phyloP scores from a whole-genome alignment of 371 early-diverging fungal species.

The Actinomucor elegans region DNA sequence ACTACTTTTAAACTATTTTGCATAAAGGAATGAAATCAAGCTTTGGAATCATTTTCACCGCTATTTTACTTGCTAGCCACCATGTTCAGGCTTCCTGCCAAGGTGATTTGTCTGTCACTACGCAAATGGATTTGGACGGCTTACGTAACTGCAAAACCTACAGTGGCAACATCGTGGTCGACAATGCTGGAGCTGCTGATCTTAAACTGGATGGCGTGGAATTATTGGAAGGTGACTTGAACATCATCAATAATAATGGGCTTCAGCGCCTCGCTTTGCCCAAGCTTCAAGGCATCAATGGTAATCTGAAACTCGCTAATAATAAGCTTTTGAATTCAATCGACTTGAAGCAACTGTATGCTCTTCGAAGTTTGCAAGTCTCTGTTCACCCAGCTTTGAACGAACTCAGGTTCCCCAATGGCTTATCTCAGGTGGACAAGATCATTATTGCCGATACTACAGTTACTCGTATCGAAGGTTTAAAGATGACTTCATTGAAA shows the following conservation, averaged over 20 bases:
- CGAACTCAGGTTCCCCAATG: slow-evolving; percentile 37
- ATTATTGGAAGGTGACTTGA: slow-evolving; percentile 41
- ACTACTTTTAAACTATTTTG: no score
- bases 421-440: slow-evolving; percentile 33
- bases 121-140: slow-evolving; percentile 44
- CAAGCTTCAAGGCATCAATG: slow-evolving; percentile 42
- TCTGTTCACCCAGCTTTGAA: slow-evolving; percentile 43
- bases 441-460: slow-evolving; percentile 46
- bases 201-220: slow-evolving; percentile 35
- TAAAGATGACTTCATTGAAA: slow-evolving; percentile 25
- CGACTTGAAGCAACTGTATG: slow-evolving; percentile 32
- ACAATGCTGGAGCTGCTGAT: slow-evolving; percentile 16
- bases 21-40: slow-evolving; percentile 3
- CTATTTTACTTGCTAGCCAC: slow-evolving; percentile 2
- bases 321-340: slow-evolving; percentile 40
- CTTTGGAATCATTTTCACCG: slow-evolving; percentile 10
- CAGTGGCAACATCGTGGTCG: slow-evolving; percentile 41
- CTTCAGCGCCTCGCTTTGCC: slow-evolving; percentile 36
- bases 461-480: slow-evolving; percentile 41
- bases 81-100: slow-evolving; percentile 19
- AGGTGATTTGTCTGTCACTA: slow-evolving; percentile 26
- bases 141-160: slow-evolving; percentile 41
- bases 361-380: slow-evolving; percentile 36
- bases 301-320: slow-evolving; percentile 40
- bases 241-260: slow-evolving; percentile 38